Evolutionary conservation across 768 basidiomycete genomes (phyloP).

Genomic region (Sporobolomyces phaffii): DNA sequence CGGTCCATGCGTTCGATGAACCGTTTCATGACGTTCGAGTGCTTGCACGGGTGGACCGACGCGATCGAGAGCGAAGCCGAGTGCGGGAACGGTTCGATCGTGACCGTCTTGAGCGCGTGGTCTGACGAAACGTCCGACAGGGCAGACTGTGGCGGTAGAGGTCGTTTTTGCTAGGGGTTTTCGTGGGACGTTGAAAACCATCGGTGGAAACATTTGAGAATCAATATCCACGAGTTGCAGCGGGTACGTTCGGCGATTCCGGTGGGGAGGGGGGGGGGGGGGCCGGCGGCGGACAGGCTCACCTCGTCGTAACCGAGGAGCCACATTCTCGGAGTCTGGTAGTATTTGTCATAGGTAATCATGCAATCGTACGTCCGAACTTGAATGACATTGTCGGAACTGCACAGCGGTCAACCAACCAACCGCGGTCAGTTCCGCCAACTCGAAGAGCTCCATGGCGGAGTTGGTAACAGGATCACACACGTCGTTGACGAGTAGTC

Average conservation of each 20-base stretch:
- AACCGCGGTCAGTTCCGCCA: neutral
- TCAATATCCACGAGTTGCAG: too few species aligned
- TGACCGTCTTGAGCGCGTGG: conserved; percentile 96
- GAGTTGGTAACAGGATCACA: too few species aligned
- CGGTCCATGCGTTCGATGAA: conserved; percentile 98
- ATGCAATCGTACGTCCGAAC: conserved; percentile 98
- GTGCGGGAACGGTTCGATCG: conserved; percentile 97
- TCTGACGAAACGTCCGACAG: conserved; percentile 97
- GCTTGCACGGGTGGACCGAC: conserved; percentile 96
- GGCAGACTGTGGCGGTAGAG: conserved; percentile 79
- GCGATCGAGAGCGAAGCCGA: conserved; percentile 71
- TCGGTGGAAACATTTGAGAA: too few species aligned
- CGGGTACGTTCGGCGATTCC: neutral
- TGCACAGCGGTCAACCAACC: neutral
- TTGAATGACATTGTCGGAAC: conserved; percentile 58
- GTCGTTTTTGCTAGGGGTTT: conserved; percentile 67
- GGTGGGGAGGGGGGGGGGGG: neutral
- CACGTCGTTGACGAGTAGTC: conserved; percentile 29
- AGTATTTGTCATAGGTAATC: conserved; percentile 99
- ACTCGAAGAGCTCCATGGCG: too few species aligned
- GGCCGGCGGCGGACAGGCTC: conserved; percentile 29
- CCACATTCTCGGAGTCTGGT: conserved; percentile 98
- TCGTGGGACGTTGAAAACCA: too few species aligned
- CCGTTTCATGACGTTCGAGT: conserved; percentile 99
- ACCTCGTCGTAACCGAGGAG: conserved; percentile 96